These are phyloP conservation scores for Hypoxylon sp. DNA, from an alignment of 2,329 filamentous ascomycete genomes.

Conservation along the genomic window DNA sequence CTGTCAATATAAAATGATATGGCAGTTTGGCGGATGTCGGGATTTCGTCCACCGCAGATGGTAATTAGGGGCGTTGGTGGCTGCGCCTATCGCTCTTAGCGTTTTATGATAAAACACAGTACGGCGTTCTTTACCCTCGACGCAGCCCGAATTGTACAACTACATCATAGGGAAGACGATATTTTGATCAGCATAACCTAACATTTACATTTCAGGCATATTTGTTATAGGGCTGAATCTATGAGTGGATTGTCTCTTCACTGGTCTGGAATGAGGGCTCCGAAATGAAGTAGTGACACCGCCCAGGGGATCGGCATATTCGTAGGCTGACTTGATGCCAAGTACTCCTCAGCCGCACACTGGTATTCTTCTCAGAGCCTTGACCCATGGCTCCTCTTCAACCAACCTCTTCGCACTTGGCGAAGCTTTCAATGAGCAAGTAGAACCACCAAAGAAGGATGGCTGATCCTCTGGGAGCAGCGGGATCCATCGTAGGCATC, in stretches of 20 bases:
- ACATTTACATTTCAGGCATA: neutral
- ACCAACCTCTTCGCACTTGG: neutral
- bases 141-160: neutral
- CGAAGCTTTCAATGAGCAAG: neutral
- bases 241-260: too few species aligned
- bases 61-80: neutral
- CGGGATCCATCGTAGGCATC: conserved; percentile 28
- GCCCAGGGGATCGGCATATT: conserved; percentile 6
- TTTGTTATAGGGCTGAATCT: neutral
- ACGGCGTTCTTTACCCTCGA: neutral
- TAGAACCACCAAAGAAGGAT: conserved; percentile 10
- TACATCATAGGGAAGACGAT: neutral
- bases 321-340: neutral
- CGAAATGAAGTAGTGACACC: conserved; percentile 1
- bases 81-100: neutral
- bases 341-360: conserved; percentile 13
- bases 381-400: neutral
- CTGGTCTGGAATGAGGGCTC: neutral
- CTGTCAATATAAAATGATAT: too few species aligned
- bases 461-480: conserved; percentile 24
- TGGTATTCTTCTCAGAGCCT: neutral
- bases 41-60: neutral
- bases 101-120: neutral
- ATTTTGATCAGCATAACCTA: neutral
- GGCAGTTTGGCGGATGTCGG: too few species aligned